Evolutionary conservation across 257 asterid genomes (phyloP).

Genomic region (Primulina huaijiensis): DNA sequence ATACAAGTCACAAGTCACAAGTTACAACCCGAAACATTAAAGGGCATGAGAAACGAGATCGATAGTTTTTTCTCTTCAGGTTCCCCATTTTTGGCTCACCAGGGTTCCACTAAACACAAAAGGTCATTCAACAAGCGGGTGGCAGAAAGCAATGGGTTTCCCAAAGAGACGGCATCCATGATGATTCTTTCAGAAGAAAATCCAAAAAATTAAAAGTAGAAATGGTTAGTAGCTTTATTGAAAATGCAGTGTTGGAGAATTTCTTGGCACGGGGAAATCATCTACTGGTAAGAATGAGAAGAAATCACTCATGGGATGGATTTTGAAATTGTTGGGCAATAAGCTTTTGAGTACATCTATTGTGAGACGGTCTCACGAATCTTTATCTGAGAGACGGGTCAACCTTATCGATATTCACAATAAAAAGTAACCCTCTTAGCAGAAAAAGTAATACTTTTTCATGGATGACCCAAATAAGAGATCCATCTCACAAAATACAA

Average conservation of each 20-base stretch:
- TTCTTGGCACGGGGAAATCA: slow-evolving; percentile 17
- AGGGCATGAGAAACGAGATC: slow-evolving; percentile 75
- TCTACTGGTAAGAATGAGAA: slow-evolving; percentile 28
- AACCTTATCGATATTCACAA: too few species aligned
- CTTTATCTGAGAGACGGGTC: too few species aligned
- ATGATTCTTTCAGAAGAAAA: slow-evolving; percentile 26
- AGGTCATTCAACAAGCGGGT: slow-evolving; percentile 39
- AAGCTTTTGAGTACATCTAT: too few species aligned
- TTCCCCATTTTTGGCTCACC: slow-evolving; percentile 72
- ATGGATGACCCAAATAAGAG: too few species aligned
- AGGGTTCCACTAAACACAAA: slow-evolving; percentile 39
- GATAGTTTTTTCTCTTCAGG: slow-evolving; percentile 48
- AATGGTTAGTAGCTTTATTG: slow-evolving; percentile 15
- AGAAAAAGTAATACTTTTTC: too few species aligned
- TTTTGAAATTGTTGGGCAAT: slow-evolving; percentile 32
- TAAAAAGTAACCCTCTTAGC: too few species aligned
- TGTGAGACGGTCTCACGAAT: too few species aligned
- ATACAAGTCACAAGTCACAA: slow-evolving; percentile 46
- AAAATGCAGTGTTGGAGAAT: slow-evolving; percentile 25
- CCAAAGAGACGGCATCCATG: slow-evolving; percentile 23
- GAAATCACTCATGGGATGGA: slow-evolving; percentile 34
- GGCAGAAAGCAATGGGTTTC: slow-evolving; percentile 33
- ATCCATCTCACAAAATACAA: too few species aligned
- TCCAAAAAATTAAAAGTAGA: slow-evolving; percentile 34
- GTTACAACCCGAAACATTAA: slow-evolving; percentile 60